These are phyloP conservation scores for Leccinum solheimii DNA, from an alignment of 1,284 basidiomycete genomes.

Conservation along the genomic window DNA sequence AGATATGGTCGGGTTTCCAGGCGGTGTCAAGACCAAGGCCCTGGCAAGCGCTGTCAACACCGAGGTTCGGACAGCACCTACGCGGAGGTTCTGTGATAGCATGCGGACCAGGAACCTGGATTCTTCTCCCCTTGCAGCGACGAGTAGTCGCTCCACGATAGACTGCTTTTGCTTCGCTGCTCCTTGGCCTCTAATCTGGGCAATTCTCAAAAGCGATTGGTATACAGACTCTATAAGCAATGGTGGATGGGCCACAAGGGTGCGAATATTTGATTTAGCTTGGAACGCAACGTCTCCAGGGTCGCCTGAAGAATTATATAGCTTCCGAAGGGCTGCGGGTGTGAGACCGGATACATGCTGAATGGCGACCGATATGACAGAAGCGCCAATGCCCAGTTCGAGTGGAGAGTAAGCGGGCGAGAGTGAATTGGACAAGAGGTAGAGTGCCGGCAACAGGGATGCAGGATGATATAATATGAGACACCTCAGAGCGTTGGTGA, in stretches of 20 bases:
- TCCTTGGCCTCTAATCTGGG: slow-evolving; percentile 69
- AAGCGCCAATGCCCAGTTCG: slow-evolving; percentile 77
- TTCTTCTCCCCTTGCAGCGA: slow-evolving; percentile 87
- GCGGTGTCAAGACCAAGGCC: slow-evolving; percentile 69
- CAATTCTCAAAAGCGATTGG: slow-evolving; percentile 63
- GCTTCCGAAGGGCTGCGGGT: slow-evolving; percentile 61
- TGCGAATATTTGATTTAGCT: slow-evolving; percentile 78
- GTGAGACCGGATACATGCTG: slow-evolving; percentile 82
- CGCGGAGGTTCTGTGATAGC: slow-evolving; percentile 79
- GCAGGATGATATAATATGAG: slow-evolving; percentile 67
- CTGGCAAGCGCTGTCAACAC: slow-evolving; percentile 83
- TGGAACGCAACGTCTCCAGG: slow-evolving; percentile 84
- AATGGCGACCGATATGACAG: slow-evolving; percentile 78
- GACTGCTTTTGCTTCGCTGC: slow-evolving; percentile 77
- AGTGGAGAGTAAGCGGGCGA: slow-evolving; percentile 74
- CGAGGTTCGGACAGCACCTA: slow-evolving; percentile 85
- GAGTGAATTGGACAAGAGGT: slow-evolving; percentile 86
- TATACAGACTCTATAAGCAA: slow-evolving; percentile 69
- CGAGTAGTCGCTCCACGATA: slow-evolving; percentile 79
- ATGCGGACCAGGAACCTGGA: slow-evolving; percentile 82
- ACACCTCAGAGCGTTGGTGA: slow-evolving; percentile 80
- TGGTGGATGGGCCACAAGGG: slow-evolving; percentile 72
- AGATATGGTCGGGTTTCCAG: slow-evolving; percentile 28
- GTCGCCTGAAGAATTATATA: slow-evolving; percentile 70
- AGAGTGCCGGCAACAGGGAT: slow-evolving; percentile 81